These are phyloP conservation scores for Phytophthora pistaciae DNA, from an alignment of 352 stramenopile species.

Conservation along the genomic window DNA sequence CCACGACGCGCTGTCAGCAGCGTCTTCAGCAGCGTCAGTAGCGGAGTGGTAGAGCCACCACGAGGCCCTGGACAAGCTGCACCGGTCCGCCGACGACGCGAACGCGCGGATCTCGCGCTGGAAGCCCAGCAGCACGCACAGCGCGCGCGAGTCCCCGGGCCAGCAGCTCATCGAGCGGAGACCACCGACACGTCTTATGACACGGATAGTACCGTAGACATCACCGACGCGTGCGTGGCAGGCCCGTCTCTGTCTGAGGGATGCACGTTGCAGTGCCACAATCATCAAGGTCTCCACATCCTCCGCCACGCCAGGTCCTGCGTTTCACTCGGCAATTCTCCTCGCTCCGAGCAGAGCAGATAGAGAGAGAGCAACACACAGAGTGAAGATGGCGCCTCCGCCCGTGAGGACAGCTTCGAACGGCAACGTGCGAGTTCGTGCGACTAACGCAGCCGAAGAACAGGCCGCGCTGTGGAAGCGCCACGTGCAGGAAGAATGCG, in stretches of 20 bases:
- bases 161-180: constrained; percentile 25
- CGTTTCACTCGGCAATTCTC: constrained; percentile 11
- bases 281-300: constrained; percentile 12
- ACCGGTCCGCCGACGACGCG: constrained; percentile 10
- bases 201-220: constrained; percentile 17
- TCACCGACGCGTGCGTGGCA: constrained; percentile 25
- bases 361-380: no score
- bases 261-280: constrained; percentile 4
- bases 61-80: constrained; percentile 19
- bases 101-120: constrained; percentile 31
- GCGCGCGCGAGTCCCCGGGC: constrained; percentile 18
- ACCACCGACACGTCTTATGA: constrained; percentile 8
- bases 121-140: constrained; percentile 37
- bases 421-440: constrained; percentile 22
- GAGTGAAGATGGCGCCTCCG: constrained; percentile 12
- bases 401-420: constrained; percentile 14
- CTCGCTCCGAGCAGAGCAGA: background rate
- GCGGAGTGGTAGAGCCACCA: constrained; percentile 28
- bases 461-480: constrained; percentile 26
- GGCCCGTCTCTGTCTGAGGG: constrained; percentile 17
- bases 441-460: constrained; percentile 17
- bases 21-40: background rate
- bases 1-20: constrained; percentile 1
- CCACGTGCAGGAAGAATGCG: constrained; percentile 30
- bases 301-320: constrained; percentile 5